phyloP scores from a whole-genome alignment of 2,329 filamentous ascomycete species.

The Periconia sp. region DNA sequence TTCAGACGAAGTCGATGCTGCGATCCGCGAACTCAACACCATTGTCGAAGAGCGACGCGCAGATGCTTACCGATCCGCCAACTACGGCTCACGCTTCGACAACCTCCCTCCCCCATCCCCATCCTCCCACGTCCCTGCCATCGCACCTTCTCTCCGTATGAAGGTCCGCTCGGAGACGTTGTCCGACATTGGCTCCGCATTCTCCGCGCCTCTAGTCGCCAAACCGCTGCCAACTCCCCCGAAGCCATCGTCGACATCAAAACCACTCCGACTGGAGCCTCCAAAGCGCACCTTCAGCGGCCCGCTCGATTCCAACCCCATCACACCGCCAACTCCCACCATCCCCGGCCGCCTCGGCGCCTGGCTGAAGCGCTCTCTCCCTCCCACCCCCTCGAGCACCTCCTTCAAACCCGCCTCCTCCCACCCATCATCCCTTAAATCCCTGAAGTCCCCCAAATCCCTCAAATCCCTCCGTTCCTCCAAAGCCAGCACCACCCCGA shows the following conservation, averaged over 20 bases:
- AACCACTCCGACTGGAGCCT: slow-evolving; percentile 27
- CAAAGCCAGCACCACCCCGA: slow-evolving; percentile 1
- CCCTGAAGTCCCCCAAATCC: slow-evolving; percentile 6
- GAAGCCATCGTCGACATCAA: slow-evolving; percentile 13
- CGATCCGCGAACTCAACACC: slow-evolving; percentile 52
- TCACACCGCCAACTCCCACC: slow-evolving; percentile 35
- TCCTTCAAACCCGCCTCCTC: slow-evolving; percentile 9
- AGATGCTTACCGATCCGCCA: slow-evolving; percentile 36
- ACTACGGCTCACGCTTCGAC: slow-evolving; percentile 28
- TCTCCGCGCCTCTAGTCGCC: slow-evolving; percentile 43
- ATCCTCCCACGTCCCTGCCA: slow-evolving; percentile 48
- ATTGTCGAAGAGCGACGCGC: slow-evolving; percentile 52
- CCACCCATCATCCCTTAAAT: slow-evolving; percentile 5
- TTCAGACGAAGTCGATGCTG: slow-evolving; percentile 42
- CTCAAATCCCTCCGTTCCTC: slow-evolving; percentile 12
- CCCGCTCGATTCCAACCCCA: slow-evolving; percentile 38
- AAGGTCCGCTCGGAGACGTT: slow-evolving; percentile 51
- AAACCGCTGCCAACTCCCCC: slow-evolving; percentile 27
- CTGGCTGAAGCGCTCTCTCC: slow-evolving; percentile 39
- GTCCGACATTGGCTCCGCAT: slow-evolving; percentile 51
- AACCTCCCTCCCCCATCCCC: slow-evolving; percentile 35
- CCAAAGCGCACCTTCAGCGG: slow-evolving; percentile 24
- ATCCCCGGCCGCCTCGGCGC: slow-evolving; percentile 30
- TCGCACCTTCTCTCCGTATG: slow-evolving; percentile 49
- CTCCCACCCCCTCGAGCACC: slow-evolving; percentile 23